Base-by-base conservation (phyloP, 371 early-diverging fungal genomes). In the Mortierella sp. region DNA sequence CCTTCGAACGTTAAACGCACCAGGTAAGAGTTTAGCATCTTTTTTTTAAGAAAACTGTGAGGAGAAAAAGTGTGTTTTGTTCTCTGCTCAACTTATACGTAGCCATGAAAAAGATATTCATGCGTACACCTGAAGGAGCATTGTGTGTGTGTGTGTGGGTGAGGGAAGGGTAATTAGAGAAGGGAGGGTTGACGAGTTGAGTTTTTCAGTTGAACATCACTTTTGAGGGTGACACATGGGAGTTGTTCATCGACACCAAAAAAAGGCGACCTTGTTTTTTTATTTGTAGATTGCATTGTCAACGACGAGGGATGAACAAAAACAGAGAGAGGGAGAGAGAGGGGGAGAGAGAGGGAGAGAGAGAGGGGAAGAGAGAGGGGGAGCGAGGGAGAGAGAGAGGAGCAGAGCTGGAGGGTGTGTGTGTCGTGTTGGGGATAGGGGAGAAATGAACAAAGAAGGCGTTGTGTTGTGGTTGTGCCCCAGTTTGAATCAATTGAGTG, bases 71-170 rank as follows among this genome's bases (percentile, higher is more conserved):
- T 45, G 26, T 24, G 29, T 77, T 80, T n/a, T 70, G 22, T 43
- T 80, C 65, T 80, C 55, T 80, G 81, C 81, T 80, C 81, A 34
- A 76, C 73, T 70, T 80, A 80, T 80, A 80, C 81, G 76, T 41
- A 76, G 64, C 34, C 81, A 80, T 67, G 81, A 80, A 76, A 80
- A 80, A 64, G 64, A 58, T 80, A 73, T 76, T 80, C 81, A 76
- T 66, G 66, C 50, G 47, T 73, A 72, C 76, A 80, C 81, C 81
- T 80, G 81, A 70, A 74, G 77, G 81, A 80, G 81, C 81, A 80
- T 43, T 68, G 34, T 24, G 39, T 26, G 31, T 8, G 52, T 47
- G 50, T 13, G 31, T 31, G 31, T 22, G 22, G 16, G 24, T 26
- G 58, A 41, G 29, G 64, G 31, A 26, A 14, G 14, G 55, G 1